phyloP scores from a whole-genome alignment of 192 early-diverging fungal genomes.

The Linnemannia schmuckeri region DNA sequence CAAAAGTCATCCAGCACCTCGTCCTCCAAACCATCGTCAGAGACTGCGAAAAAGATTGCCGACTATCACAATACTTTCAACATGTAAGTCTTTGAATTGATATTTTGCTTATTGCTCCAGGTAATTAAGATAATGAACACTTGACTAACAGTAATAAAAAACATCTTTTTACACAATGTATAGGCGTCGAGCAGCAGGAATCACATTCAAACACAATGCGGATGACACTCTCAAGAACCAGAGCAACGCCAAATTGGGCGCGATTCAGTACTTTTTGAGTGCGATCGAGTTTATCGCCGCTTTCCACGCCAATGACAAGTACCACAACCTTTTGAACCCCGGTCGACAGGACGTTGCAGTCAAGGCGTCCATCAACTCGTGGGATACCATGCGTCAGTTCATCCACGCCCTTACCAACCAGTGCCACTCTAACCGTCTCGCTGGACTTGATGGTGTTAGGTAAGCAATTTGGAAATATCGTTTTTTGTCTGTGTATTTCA shows the following conservation, averaged over 20 bases:
- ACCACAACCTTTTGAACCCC: conserved; percentile 38
- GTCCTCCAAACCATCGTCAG: conserved; percentile 15
- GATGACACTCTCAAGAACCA: conserved; percentile 39
- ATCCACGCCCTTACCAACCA: conserved; percentile 48
- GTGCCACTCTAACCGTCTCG: conserved; percentile 38
- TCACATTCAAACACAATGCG: conserved; percentile 36
- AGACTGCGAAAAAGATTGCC: conserved; percentile 25
- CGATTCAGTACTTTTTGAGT: conserved; percentile 49
- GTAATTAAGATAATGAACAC: neutral
- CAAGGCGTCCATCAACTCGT: conserved; percentile 42
- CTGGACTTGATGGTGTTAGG: conserved; percentile 50
- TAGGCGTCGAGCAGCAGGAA: conserved; percentile 40
- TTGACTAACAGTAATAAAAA: neutral
- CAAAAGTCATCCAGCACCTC: conserved; percentile 23
- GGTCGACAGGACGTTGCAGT: conserved; percentile 40
- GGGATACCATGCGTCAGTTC: conserved; percentile 58
- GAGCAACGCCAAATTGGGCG: conserved; percentile 29
- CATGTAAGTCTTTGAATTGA: conserved; percentile 17
- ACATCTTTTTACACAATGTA: neutral
- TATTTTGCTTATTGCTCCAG: neutral
- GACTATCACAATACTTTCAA: conserved; percentile 41
- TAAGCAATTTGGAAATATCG: neutral
- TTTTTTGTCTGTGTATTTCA: neutral
- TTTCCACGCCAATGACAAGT: conserved; percentile 52
- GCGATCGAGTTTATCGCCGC: conserved; percentile 53